Evolutionary conservation across 2,329 filamentous ascomycete genomes (phyloP).

Genomic region (Ascochyta lentis): DNA sequence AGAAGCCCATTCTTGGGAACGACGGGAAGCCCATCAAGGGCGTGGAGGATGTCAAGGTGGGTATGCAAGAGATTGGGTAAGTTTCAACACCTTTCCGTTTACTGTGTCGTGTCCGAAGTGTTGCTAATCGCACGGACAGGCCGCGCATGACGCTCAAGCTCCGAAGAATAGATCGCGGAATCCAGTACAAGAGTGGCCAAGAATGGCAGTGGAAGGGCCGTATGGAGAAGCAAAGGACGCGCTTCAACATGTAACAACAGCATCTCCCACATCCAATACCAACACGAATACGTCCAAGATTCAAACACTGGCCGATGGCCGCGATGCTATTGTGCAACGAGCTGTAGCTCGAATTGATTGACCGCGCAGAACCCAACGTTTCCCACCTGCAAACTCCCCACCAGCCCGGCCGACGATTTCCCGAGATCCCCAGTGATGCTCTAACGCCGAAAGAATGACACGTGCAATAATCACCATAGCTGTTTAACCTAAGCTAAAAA

Average conservation of each 20-base stretch:
- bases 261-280: neutral
- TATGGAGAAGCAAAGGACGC: conserved; percentile 93
- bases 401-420: conserved; percentile 1
- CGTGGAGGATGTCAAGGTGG: conserved; percentile 83
- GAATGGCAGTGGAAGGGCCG: conserved; percentile 97
- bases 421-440: neutral
- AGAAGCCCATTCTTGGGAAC: conserved; percentile 82
- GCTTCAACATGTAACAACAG: conserved; percentile 78
- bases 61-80: conserved; percentile 83
- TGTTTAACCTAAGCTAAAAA: neutral
- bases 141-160: conserved; percentile 81
- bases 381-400: neutral
- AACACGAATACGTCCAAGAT: neutral
- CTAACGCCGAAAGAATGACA: conserved; percentile 12
- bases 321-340: conserved; percentile 2
- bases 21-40: conserved; percentile 86
- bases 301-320: conserved; percentile 1
- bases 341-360: neutral
- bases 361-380: conserved; percentile 4
- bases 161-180: conserved; percentile 87
- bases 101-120: neutral
- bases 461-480: neutral
- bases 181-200: conserved; percentile 76
- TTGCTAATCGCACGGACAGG: conserved; percentile 14
- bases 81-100: neutral